Conservation (phyloP, 768 basidiomycete species). For the Pulveroboletus frians region DNA sequence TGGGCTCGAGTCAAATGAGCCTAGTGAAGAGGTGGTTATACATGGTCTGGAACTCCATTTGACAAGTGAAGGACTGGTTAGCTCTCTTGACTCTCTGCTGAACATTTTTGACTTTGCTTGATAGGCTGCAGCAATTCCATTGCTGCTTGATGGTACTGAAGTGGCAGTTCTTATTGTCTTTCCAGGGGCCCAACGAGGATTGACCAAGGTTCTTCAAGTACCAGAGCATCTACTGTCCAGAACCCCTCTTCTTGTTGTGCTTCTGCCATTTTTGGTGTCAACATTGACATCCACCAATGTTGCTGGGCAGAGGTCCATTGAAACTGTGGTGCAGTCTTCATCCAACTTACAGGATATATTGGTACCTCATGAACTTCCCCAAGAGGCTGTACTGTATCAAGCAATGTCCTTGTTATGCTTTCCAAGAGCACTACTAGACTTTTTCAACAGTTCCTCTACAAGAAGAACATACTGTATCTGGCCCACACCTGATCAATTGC, state of each 20-base stretch:
- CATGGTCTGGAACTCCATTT: constrained; percentile 43
- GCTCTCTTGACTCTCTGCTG: constrained; percentile 10
- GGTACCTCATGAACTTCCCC: not conserved
- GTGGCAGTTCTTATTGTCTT: constrained; percentile 57
- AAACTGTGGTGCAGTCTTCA: constrained; percentile 6
- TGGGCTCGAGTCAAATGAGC: constrained; percentile 38
- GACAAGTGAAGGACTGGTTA: constrained; percentile 43
- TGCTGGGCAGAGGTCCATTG: constrained; percentile 16
- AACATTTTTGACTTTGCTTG: constrained; percentile 1
- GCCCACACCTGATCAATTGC: constrained; percentile 29
- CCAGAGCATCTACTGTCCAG: constrained; percentile 27
- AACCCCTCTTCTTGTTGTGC: constrained; percentile 20
- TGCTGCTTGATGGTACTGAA: constrained; percentile 42
- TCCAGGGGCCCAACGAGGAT: constrained; percentile 32
- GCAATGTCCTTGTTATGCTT: constrained; percentile 38
- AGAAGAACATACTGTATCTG: constrained; percentile 47
- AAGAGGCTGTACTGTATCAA: constrained; percentile 20
- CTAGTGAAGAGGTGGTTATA: constrained; percentile 38
- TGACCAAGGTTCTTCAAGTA: constrained; percentile 39
- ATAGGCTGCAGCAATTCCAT: constrained; percentile 47
- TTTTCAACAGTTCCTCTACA: constrained; percentile 33
- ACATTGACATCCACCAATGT: constrained; percentile 1
- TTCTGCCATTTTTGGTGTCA: constrained; percentile 25
- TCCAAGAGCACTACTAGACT: constrained; percentile 44
- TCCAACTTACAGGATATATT: not conserved